Evolutionary conservation across 352 stramenopile genomes (phyloP).

Genomic region (Nothophytophthora sp.): DNA sequence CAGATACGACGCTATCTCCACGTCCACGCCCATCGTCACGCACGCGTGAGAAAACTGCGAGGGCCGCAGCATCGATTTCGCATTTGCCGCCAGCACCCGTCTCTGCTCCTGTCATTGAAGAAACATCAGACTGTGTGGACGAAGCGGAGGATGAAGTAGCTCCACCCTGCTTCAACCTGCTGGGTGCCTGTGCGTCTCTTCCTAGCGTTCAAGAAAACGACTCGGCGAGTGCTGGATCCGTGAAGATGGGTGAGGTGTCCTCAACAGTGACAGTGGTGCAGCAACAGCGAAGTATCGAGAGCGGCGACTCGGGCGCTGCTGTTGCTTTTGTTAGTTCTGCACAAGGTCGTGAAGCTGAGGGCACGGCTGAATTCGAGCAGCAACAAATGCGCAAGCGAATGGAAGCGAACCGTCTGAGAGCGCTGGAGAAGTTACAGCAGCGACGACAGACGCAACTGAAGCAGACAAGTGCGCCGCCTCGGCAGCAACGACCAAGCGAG

Average conservation of each 20-base stretch:
- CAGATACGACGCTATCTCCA: slow-evolving; percentile 7
- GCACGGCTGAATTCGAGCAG: background rate
- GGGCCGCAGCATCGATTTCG: background rate
- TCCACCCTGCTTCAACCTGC: slow-evolving; percentile 20
- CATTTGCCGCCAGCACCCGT: background rate
- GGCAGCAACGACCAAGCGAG: background rate
- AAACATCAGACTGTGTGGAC: background rate
- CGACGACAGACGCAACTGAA: slow-evolving; percentile 27
- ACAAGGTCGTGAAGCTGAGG: slow-evolving; percentile 4
- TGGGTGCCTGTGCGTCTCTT: slow-evolving; percentile 9
- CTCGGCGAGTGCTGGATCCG: background rate
- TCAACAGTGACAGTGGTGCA: background rate
- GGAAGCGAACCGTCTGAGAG: slow-evolving; percentile 65
- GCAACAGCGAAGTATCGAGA: no score
- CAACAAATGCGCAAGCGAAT: slow-evolving; percentile 49
- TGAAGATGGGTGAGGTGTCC: background rate
- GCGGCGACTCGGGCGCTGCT: background rate
- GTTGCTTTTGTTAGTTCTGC: background rate
- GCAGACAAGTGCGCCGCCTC: slow-evolving; percentile 4
- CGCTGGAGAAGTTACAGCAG: slow-evolving; percentile 58
- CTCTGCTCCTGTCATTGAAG: background rate
- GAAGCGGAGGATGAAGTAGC: slow-evolving; percentile 11
- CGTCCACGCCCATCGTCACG: slow-evolving; percentile 10
- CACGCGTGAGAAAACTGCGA: background rate
- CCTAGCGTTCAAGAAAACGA: slow-evolving; percentile 3